Evolutionary conservation across 305 asterid species (phyloP), one percentile per base, ranked within the genome.

Genomic region (Euphrasia arctica): DNA sequence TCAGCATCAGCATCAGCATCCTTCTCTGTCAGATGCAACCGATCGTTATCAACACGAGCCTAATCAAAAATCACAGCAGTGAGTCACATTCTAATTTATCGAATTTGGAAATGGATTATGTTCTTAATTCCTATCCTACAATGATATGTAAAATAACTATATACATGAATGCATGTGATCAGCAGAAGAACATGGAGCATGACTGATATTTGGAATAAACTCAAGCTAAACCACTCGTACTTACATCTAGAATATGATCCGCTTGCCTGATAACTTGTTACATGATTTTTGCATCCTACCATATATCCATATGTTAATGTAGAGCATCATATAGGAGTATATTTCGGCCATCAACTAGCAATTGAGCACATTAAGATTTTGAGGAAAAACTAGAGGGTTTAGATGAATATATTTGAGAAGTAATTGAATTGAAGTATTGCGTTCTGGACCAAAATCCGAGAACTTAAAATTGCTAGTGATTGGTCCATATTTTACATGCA

Each of bases 1-100:
- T n/a, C 98, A 92, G 72, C 82, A 90, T 76, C 22, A 18, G 22
- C 82, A 90, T 76, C 98, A 85, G 50, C 84, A 81, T 70, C 92
- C 86, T 55, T 82, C 98, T 60, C 78, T 88, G 70, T 66, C 95
- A 47, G 95, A 86, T 64, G 80, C 85, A 45, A 66, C 74, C 73
- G 97, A 83, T 68, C 88, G 78, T 51, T 76, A 73, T 81, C 88
- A 74, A 75, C 87, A 79, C 66, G 80, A 76, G 57, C 70, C 87
- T 41, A 80, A 80, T 70, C 83, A 78, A 60, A 82, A 43, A 81
- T 69, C 82, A 39, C 95, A 82, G 56, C 75, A 75, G 97, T 86
- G 74, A 90, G 97, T 82, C 69, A 54, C 60, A 62, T 52, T 59
- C 67, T 65, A 45, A 9, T 64, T 50, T 54, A 27, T 55, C 64